phyloP scores from a whole-genome alignment of 805 yeast species.

The Hanseniaspora thailandica region DNA sequence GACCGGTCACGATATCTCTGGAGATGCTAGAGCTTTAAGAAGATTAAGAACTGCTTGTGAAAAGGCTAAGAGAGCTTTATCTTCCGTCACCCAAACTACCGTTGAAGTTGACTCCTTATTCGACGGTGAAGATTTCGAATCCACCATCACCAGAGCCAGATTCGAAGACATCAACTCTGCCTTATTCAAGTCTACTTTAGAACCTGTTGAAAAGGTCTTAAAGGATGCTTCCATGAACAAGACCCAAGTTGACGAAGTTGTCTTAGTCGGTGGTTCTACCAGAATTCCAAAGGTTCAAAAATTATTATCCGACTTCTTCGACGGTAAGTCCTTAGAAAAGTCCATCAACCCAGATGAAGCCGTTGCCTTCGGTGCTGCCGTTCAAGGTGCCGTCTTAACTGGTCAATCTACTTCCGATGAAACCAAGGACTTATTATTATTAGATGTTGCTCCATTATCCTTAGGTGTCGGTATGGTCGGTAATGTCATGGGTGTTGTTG shows the following conservation, averaged over 20 bases:
- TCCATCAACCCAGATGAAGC: slow-evolving; percentile 99
- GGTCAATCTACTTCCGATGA: slow-evolving; percentile 83
- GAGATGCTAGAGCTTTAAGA: slow-evolving; percentile 90
- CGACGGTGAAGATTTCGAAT: slow-evolving; percentile 91
- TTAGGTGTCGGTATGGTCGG: slow-evolving; percentile 99
- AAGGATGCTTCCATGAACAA: slow-evolving; percentile 82
- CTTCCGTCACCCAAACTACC: slow-evolving; percentile 90
- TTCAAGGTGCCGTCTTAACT: slow-evolving; percentile 96
- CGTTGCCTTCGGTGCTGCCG: slow-evolving; percentile 99
- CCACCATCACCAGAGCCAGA: slow-evolving; percentile 93
- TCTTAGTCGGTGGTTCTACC: slow-evolving; percentile 96
- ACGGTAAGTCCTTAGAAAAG: slow-evolving; percentile 93
- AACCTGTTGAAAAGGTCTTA: slow-evolving; percentile 89
- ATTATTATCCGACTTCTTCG: slow-evolving; percentile 85
- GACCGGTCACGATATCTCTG: slow-evolving; percentile 80
- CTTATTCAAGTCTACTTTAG: slow-evolving; percentile 83
- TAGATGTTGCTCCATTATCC: slow-evolving; percentile 96
- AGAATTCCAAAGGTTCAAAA: slow-evolving; percentile 98
- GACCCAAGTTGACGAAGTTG: slow-evolving; percentile 83
- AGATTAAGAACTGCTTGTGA: slow-evolving; percentile 98
- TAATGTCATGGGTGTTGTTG: slow-evolving; percentile 96
- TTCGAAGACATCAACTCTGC: slow-evolving; percentile 92
- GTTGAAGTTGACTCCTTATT: slow-evolving; percentile 91
- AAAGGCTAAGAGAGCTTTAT: slow-evolving; percentile 96
- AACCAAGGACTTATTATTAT: slow-evolving; percentile 87